These are phyloP conservation scores for Diaporthe sp. DNA, from an alignment of 2,329 filamentous ascomycete genomes.

Conservation along the genomic window DNA sequence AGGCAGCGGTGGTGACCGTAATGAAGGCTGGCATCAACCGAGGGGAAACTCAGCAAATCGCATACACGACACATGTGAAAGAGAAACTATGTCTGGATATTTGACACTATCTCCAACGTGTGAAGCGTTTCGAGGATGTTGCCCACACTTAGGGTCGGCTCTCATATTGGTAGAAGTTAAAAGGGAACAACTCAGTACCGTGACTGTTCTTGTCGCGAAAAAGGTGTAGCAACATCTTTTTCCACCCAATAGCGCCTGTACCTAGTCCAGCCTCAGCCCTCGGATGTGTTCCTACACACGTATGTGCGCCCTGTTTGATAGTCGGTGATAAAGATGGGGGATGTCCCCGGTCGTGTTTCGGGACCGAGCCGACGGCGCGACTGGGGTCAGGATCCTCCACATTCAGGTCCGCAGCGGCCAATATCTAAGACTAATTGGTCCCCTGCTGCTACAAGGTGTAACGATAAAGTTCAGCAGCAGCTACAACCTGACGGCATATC, in stretches of 20 bases:
- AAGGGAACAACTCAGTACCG: neutral
- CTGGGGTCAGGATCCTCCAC: neutral
- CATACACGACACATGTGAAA: neutral
- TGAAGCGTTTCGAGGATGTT: neutral
- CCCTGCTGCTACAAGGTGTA: neutral
- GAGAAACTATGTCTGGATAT: neutral
- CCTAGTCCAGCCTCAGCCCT: too few species aligned
- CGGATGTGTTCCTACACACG: neutral
- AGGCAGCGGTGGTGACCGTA: neutral
- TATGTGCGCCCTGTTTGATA: neutral
- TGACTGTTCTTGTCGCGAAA: neutral
- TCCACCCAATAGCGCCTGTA: too few species aligned
- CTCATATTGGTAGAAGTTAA: neutral
- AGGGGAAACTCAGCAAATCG: neutral
- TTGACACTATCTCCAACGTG: neutral
- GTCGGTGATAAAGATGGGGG: conserved; percentile 12
- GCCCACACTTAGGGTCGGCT: neutral
- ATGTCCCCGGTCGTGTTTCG: conserved; percentile 19
- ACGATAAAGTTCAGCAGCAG: neutral
- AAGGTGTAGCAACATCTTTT: neutral
- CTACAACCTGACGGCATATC: neutral
- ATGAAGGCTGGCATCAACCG: neutral
- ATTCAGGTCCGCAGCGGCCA: neutral
- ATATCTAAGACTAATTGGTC: conserved; percentile 4
- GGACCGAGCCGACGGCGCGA: conserved; percentile 28